Evolutionary conservation across 2,329 filamentous ascomycete genomes (phyloP), one percentile per base, ranked within the genome.

Genomic region (Cladosporium sp.): DNA sequence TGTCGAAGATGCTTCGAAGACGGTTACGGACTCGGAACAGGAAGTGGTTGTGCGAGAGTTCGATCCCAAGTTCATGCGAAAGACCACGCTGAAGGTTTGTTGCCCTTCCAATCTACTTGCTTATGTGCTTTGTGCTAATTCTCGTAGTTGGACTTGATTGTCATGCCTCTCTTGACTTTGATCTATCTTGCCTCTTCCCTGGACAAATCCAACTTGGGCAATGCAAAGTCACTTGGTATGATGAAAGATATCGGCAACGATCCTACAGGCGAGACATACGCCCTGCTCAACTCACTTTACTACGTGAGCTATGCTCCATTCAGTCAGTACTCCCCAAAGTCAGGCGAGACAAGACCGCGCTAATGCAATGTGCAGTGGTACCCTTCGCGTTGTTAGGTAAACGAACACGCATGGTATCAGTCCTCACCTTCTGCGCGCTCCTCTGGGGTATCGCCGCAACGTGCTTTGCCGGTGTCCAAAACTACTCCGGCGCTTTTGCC

Each of bases 171-270:
- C 14, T 41, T 67, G 36, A 67, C 65, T 4, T 26, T 67, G 28
- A 67, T 67, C 44, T 67, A 67, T 28, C 65, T 67, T 41, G 47
- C 61, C 36, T 60, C 61, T 74, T 79, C 80, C 4, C 77, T 83
- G 4, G 82, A 84, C 71, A 84, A 84, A 65, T 78, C 78, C 2
- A 77, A 78, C 64, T 66, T 78, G 41, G 75, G 65, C 18, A 67
- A 67, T 38, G 65, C 65, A 51, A 67, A 67, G 61, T 57, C 61
- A 18, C 47, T 67, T 14, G 65, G 65, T 26, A 36, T 67, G 65
- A 67, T 67, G 65, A 61, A 67, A 5, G 65, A 67, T 14, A 44
- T 67, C n/a, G 65, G 65, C 36, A 63, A 67, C 28, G 65, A 67
- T 67, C 65, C 65, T 34, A 65, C 15, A 6, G 65, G 65, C 47